phyloP scores from a whole-genome alignment of 305 asterid genomes.

The Ilex paraguariensis region DNA sequence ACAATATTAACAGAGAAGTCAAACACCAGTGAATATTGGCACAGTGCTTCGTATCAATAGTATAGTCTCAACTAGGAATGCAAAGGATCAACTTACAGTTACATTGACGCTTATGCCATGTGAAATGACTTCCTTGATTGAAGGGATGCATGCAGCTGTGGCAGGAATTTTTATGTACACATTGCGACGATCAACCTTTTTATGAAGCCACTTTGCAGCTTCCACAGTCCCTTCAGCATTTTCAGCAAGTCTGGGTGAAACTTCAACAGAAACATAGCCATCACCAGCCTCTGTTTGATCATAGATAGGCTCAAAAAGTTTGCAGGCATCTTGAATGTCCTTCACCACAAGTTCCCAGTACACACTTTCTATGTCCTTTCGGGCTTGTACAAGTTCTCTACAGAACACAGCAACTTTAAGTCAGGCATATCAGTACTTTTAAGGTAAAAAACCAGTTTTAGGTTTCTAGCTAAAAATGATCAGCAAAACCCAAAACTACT shows the following conservation, averaged over 20 bases:
- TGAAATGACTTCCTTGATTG: conserved; percentile 97
- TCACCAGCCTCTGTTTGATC: conserved; percentile 89
- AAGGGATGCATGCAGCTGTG: conserved; percentile 88
- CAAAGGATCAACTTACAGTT: conserved; percentile 55
- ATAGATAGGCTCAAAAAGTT: conserved; percentile 84
- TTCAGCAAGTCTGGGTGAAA: conserved; percentile 93
- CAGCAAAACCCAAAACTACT: conserved; percentile 1
- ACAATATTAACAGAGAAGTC: too few species aligned
- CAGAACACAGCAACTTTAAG: conserved; percentile 12
- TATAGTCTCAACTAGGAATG: conserved; percentile 5
- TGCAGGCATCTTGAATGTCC: conserved; percentile 99
- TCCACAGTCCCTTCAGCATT: conserved; percentile 82
- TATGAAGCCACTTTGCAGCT: conserved; percentile 94
- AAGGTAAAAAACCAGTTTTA: too few species aligned
- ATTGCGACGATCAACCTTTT: conserved; percentile 78
- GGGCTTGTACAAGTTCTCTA: conserved; percentile 92
- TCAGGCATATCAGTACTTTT: too few species aligned
- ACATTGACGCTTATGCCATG: conserved; percentile 91
- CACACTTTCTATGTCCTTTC: conserved; percentile 82
- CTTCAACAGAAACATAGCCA: conserved; percentile 99
- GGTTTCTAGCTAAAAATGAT: neutral
- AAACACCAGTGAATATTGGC: too few species aligned
- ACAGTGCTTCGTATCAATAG: neutral
- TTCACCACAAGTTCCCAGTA: conserved; percentile 99
- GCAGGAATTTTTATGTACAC: conserved; percentile 98